Evolutionary conservation across 1,284 basidiomycete genomes (phyloP).

Genomic region (Apiotrichum veenhuisii): DNA sequence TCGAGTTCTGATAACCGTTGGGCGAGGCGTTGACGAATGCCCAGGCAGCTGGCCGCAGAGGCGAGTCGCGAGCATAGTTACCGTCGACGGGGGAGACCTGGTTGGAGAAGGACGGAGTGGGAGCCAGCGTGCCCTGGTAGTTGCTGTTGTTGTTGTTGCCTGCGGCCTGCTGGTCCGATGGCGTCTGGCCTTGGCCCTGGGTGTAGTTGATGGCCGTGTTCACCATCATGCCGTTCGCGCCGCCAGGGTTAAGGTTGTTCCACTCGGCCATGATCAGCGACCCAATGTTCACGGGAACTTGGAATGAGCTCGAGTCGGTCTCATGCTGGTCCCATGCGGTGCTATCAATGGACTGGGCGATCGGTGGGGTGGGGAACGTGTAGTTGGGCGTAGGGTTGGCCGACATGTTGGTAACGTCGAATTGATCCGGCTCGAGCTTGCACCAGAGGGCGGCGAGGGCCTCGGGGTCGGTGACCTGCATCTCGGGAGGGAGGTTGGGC

Average conservation of each 20-base stretch:
- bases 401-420: background rate
- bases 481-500: background rate
- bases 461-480: conserved; percentile 2
- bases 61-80: background rate
- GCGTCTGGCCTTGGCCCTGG: background rate
- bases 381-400: background rate
- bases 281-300: background rate
- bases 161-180: background rate
- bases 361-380: background rate
- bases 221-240: background rate
- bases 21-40: background rate
- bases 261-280: background rate
- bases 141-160: background rate
- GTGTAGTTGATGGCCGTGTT: background rate
- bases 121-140: background rate
- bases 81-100: background rate
- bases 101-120: background rate
- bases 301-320: background rate
- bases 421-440: conserved; percentile 5
- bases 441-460: conserved; percentile 22
- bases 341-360: background rate
- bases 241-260: background rate
- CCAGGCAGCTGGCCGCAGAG: background rate
- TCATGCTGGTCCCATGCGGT: background rate
- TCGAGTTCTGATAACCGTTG: background rate